Evolutionary conservation across 129 eudicot genomes (phyloP), one percentile per base, ranked within the genome.

Genomic region (Rutidosis leptorrhynchoides): DNA sequence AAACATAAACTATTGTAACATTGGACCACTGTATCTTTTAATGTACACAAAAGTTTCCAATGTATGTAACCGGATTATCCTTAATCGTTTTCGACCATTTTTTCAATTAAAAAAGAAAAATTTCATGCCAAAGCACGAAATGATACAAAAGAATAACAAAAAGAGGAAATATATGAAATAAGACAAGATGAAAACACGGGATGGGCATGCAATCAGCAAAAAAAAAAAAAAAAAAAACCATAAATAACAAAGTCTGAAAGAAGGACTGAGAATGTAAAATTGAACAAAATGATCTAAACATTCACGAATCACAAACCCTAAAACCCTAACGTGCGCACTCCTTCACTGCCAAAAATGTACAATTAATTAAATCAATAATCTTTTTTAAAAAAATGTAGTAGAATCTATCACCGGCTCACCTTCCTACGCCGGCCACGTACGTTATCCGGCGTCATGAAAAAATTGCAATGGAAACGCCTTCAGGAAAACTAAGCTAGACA

Each of bases 381-480:
- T 71, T 69, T 6, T 59, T 64, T n/a, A n/a, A n/a, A n/a, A 59
- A 24, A 80, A 64, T 64, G 73, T 33, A 71, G 78, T 22, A 80
- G 53, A 40, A 33, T 48, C 54, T 24, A 40, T 63, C 63, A 71
- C 76, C 23, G 65, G 15, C 90, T 85, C 70, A 62, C 69, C 67
- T 64, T 78, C 80, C 58, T 79, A 74, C 94, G 97, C 66, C 65
- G 49, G 16, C 96, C 98, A 19, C 84, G 98, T 3, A 88, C 96
- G n/a, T 92, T 88, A 37, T 91, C 98, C 5, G 96, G 96, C 65
- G 98, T 96, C 30, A 79, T 92, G 42, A 92, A 88, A 87, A 88
- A 88, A 74, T 88, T 95, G 98, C 98, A 88, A 52, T 92, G 98
- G 98, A 92, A 83, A 35, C 96, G 98, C 53, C 81, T 92, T 72